These are phyloP conservation scores for Didymella keratinophila DNA, from an alignment of 2,329 filamentous ascomycete genomes.

Conservation along the genomic window DNA sequence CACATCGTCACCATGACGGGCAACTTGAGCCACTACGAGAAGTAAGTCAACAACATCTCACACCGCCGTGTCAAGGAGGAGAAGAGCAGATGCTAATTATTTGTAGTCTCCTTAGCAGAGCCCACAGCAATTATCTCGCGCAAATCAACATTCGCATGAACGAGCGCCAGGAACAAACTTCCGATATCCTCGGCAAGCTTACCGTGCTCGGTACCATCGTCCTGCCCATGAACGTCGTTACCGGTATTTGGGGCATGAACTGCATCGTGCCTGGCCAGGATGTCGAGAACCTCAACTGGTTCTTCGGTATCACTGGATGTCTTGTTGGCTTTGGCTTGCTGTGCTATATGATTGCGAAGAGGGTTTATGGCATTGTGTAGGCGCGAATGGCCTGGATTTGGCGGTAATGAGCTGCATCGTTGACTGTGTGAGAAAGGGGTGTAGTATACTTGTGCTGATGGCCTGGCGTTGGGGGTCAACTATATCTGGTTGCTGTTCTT, in stretches of 20 bases:
- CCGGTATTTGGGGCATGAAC: conserved; percentile 98
- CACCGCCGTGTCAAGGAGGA: no score
- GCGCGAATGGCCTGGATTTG: neutral
- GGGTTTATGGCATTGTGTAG: conserved; percentile 56
- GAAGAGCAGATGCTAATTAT: no score
- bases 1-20: conserved; percentile 99
- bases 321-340: conserved; percentile 79
- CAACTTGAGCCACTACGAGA: conserved; percentile 95
- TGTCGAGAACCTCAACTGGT: conserved; percentile 68
- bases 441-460: neutral
- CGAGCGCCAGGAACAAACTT: conserved; percentile 93
- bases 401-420: neutral
- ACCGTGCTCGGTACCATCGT: conserved; percentile 97
- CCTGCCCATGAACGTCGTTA: conserved; percentile 98
- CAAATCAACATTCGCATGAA: conserved; percentile 99
- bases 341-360: conserved; percentile 84
- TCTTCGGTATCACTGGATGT: conserved; percentile 70
- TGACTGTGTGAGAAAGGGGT: neutral
- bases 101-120: conserved; percentile 80
- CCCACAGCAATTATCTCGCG: conserved; percentile 96
- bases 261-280: conserved; percentile 89
- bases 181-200: conserved; percentile 91
- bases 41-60: conserved; percentile 63
- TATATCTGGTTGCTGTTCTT: neutral
- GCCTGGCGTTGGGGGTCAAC: conserved; percentile 3